Percentiles rank a stretch among this genome's conserved stretches.
These are phyloP conservation scores for Pseudogymnoascus destructans DNA, from an alignment of 2,329 filamentous ascomycete genomes.

Conservation along the genomic window DNA sequence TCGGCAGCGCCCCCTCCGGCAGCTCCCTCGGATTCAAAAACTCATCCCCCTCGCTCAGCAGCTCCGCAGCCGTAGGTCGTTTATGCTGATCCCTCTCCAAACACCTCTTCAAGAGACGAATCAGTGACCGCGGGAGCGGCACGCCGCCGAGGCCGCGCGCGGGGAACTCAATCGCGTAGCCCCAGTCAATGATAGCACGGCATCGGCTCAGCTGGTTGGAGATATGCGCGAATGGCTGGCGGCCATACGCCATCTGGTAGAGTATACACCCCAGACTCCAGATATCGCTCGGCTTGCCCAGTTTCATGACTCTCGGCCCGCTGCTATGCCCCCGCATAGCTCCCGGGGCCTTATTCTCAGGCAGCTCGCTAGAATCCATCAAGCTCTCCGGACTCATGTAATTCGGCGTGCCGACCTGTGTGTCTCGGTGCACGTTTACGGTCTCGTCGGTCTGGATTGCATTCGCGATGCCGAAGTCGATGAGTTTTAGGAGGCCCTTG, in stretches of 20 bases:
- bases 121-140: slow-evolving; percentile 43
- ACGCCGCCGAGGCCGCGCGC: slow-evolving; percentile 53
- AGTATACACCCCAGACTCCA: slow-evolving; percentile 95
- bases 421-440: slow-evolving; percentile 92
- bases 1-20: slow-evolving; percentile 39
- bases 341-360: slow-evolving; percentile 27
- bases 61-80: slow-evolving; percentile 49
- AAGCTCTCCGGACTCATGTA: slow-evolving; percentile 97
- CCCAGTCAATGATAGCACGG: slow-evolving; percentile 71
- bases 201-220: slow-evolving; percentile 75
- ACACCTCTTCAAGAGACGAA: slow-evolving; percentile 50
- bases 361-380: slow-evolving; percentile 65
- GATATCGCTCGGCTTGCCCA: slow-evolving; percentile 90
- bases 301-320: slow-evolving; percentile 69
- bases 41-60: slow-evolving; percentile 45
- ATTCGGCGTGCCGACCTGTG: slow-evolving; percentile 89
- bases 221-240: slow-evolving; percentile 89
- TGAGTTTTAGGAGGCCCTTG: slow-evolving; percentile 80
- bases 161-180: slow-evolving; percentile 60
- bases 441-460: slow-evolving; percentile 93
- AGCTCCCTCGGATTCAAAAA: slow-evolving; percentile 51
- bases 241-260: slow-evolving; percentile 97
- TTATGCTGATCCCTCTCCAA: slow-evolving; percentile 48
- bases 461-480: slow-evolving; percentile 97
- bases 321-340: slow-evolving; percentile 23